These are phyloP conservation scores for Cucurbita maxima DNA, from an alignment of 306 rosid species.

Conservation along the genomic window DNA sequence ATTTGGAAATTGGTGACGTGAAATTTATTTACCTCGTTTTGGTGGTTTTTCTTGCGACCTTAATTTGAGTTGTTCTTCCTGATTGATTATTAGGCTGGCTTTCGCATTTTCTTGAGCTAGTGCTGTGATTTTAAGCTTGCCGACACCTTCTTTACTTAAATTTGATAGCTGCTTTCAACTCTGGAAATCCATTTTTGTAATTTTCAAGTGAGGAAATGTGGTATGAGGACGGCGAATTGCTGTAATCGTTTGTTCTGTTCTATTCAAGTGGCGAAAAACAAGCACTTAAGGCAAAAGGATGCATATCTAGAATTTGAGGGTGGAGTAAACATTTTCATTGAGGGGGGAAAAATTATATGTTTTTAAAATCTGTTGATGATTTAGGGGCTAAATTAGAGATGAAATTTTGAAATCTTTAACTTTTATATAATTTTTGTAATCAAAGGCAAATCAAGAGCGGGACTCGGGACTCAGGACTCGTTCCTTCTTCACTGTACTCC, in stretches of 20 bases:
- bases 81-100: conserved; percentile 1
- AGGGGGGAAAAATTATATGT: background rate
- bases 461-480: background rate
- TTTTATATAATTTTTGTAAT: background rate
- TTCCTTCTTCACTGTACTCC: no score
- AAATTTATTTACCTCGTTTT: background rate
- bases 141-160: conserved; percentile 1
- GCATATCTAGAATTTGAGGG: background rate
- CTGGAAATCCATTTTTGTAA: background rate
- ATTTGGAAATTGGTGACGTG: background rate
- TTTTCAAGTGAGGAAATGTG: background rate
- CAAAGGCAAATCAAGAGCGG: background rate
- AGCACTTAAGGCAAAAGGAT: no score
- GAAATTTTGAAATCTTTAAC: background rate
- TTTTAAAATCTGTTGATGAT: background rate
- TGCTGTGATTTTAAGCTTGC: conserved; percentile 5
- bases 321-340: background rate
- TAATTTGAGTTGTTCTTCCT: background rate
- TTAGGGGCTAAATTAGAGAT: background rate
- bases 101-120: conserved; percentile 11
- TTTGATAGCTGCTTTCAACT: background rate
- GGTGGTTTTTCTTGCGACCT: background rate
- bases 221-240: background rate
- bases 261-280: background rate
- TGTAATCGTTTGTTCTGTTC: background rate